Evolutionary conservation across 2,329 filamentous ascomycete genomes (phyloP), one percentile per base, ranked within the genome.

Genomic region (Fonsecaea pedrosoi): DNA sequence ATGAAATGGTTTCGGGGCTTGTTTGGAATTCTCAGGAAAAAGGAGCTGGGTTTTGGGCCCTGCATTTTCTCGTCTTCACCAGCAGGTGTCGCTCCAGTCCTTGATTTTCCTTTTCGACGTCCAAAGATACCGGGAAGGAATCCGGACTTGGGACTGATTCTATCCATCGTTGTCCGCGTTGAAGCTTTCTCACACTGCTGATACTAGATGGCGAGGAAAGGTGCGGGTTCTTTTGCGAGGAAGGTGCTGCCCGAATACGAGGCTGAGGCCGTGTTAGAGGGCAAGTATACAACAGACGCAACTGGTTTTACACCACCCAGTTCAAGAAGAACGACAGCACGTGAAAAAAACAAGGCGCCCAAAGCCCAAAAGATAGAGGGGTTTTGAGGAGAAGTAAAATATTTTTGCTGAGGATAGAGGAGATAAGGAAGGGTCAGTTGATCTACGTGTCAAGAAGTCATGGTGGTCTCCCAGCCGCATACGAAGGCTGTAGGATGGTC

Each of bases 1-100:
- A 85, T 77, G 54, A 82, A 67, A 70, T 84, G 82, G 60, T 81
- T 81, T 25, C 81, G 79, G 59, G 71, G 18, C 15, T 66, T 74
- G 63, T 79, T 75, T 0, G 77, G 74, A 8, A 79, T 65, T 54
- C 64, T 69, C 54, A 56, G 61, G 30, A 72, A 67, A 35, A 72
- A 59, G 4, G 62, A 55, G 53, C n/a, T 54, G 3, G 71, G 34
- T 50, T 62, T 60, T 10, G 70, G 69, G 32, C 60, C 64, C 38
- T 60, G 54, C 62, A 69, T 72, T 59, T 64, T 69, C n/a, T 72
- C 68, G 54, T 67, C 65, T 62, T 63, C 53, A 12, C 59, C 58
- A 9, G 60, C 21, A 30, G 64, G 42, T 66, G 66, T 70, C 30
- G 37, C 60, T 45, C 55, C 59, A 18, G 60, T 68, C 48, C 13